Evolutionary conservation across 176 grass and related monocot species (phyloP), one percentile per base, ranked within the genome.

Genomic region (Triticum dicoccoides): DNA sequence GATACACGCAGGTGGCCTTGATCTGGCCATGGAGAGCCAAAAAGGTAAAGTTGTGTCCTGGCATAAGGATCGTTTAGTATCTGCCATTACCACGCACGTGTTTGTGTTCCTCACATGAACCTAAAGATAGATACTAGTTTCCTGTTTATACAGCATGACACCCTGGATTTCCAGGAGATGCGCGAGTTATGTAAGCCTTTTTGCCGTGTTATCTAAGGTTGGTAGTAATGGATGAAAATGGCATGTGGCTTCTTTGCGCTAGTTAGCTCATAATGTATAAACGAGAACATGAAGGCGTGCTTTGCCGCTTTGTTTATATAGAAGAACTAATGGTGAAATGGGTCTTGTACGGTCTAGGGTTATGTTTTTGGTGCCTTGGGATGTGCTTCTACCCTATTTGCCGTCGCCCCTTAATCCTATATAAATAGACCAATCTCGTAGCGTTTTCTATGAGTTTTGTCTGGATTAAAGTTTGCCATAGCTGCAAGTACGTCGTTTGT

Each of bases 71-170:
- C 11, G 65, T 70, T 56, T 23, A 32, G 24, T 44, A 69, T 33
- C 3, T 15, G 37, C 37, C 14, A 37, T 58, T 87, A 42, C 47
- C 61, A 11, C 18, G 11, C 73, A 59, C 58, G 34, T 84, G 39
- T 84, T 35, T 80, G 17, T 23, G 66, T 61, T 15, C 11, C 15
- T 67, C 49, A 12, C 65, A 51, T 63, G 70, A 42, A 20, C 56
- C 89, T 83, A 84, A 87, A 90, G 34, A 87, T 87, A 87, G 84
- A 10, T 49, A 15, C 13, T 21, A 4, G 4, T 27, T 14, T 81
- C 20, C 41, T 68, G 24, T 47, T 1, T 80, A 27, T 20, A 30
- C 32, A 7, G n/a, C 34, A 56, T 63, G 52, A 30, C 67, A 24
- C 54, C 58, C 70, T 75, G 70, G 13, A 80, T 44, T 65, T 18